Conservation (phyloP, 176 grass and related monocot genomes). For the Oryza meyeriana region DNA sequence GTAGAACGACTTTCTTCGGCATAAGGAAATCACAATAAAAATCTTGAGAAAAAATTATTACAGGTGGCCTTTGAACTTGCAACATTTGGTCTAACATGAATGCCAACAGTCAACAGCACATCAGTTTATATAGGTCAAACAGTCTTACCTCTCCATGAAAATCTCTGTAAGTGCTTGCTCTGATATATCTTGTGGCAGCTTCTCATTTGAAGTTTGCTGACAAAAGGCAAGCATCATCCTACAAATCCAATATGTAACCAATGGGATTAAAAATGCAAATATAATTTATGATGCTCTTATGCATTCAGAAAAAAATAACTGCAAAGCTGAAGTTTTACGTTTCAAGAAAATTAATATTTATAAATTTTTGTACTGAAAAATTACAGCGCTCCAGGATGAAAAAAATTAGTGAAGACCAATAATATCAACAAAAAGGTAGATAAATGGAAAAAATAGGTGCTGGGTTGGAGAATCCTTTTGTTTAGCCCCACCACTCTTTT, state of each 20-base stretch:
- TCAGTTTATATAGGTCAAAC: slow-evolving; percentile 1
- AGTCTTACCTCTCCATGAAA: slow-evolving; percentile 61
- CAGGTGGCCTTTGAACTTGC: neutral
- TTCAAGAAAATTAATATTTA: neutral
- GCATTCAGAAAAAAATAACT: neutral
- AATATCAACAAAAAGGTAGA: slow-evolving; percentile 5
- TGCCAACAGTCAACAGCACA: neutral
- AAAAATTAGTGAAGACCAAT: neutral
- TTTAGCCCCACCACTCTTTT: neutral
- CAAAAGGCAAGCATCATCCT: slow-evolving; percentile 90
- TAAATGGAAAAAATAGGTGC: neutral
- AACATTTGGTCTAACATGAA: neutral
- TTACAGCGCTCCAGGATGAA: neutral
- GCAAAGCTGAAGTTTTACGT: neutral
- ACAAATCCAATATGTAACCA: slow-evolving; percentile 21
- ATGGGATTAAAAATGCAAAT: slow-evolving; percentile 6
- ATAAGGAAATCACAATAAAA: slow-evolving; percentile 11
- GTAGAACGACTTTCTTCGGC: neutral
- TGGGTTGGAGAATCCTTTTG: neutral
- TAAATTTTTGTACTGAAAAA: neutral
- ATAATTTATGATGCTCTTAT: slow-evolving; percentile 2
- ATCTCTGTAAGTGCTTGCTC: slow-evolving; percentile 68
- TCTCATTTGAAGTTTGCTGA: slow-evolving; percentile 69
- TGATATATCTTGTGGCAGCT: slow-evolving; percentile 44
- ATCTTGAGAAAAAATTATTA: slow-evolving; percentile 16